Conservation (phyloP, 23 red algal genomes). For the Chondrus crispus region DNA sequence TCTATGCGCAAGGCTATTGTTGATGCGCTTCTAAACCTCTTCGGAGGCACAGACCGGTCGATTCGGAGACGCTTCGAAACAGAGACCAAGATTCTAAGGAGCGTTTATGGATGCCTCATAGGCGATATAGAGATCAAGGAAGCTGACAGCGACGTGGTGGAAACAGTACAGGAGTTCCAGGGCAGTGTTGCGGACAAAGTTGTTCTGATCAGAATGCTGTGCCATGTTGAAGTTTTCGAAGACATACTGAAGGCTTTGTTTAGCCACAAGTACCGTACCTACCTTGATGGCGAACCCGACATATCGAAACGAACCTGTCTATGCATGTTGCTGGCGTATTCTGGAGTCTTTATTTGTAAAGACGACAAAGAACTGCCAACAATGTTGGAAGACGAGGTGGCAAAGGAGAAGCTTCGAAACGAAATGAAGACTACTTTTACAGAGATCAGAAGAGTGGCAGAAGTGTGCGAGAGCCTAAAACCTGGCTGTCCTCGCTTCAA, state of each 20-base stretch:
- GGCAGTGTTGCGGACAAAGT: background rate
- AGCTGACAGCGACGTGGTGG: background rate
- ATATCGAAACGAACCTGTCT: conserved; percentile 12
- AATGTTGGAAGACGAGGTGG: background rate
- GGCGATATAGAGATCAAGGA: background rate
- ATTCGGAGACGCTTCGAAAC: background rate
- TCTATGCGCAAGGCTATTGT: background rate
- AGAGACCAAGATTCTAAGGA: background rate
- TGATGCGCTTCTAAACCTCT: conserved; percentile 16
- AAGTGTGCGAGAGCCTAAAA: conserved; percentile 5
- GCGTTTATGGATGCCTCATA: conserved; percentile 13
- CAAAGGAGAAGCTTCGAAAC: conserved; percentile 13
- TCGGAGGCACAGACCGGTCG: background rate
- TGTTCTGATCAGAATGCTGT: conserved; percentile 10
- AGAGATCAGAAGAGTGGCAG: background rate
- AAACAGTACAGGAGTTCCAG: background rate
- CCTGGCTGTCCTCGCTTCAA: conserved; percentile 37
- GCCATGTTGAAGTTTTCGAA: conserved; percentile 35
- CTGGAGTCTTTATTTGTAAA: conserved; percentile 3
- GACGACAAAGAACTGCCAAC: background rate
- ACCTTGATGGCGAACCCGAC: conserved; percentile 4
- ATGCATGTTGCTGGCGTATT: conserved; percentile 14
- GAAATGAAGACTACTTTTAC: background rate
- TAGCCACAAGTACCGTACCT: conserved; percentile 38
- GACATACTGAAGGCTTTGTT: conserved; percentile 26